Base-by-base conservation (phyloP, 1,139 yeast genomes). In the Pneumocystis murina region DNA sequence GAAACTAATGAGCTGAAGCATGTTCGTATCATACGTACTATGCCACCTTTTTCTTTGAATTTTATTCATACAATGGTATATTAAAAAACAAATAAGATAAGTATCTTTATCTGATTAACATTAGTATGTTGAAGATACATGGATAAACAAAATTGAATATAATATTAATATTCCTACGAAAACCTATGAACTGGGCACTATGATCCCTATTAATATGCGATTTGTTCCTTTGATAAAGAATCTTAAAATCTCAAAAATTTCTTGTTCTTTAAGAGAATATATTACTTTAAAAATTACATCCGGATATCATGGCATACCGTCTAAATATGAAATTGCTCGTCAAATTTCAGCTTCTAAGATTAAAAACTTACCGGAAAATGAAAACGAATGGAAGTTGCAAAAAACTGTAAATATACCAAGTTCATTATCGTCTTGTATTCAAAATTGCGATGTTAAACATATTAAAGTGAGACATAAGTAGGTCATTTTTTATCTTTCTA, bases 141-240 rank as follows among this genome's bases (percentile, higher is more conserved):
- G 99, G 99, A 97, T 98, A 2, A 78, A 83, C 61, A 92, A 92
- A 73, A 88, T 92, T 61, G 97, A 94, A 70, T 92, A 92, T 74
- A 82, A 92, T 1, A 82, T 92, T 64, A 86, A 87, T 66, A 84
- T 88, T 10, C 97, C 97, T 0, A 80, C 91, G 17, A 85, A 87
- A 71, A 96, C 97, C 0, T 82, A 89, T 48, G 95, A 97, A 0
- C 84, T 92, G 59, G 98, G 98, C 0, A 84, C 95, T 0, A 77
- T 82, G 0, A 79, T 87, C 1, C 87, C 89, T 0, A 80, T 92
- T 14, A 80, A 84, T 69, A 78, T 92, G 71, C 78, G 82, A 70
- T 74, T 92, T 70, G 87, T 87, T 0, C 97, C 98, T 0, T 75
- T 92, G 60, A 74, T 84, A 59, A 92, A 92, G 73, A 96, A 96